phyloP scores from a whole-genome alignment of 371 early-diverging fungal species.

The Rhizopus microsporus region DNA sequence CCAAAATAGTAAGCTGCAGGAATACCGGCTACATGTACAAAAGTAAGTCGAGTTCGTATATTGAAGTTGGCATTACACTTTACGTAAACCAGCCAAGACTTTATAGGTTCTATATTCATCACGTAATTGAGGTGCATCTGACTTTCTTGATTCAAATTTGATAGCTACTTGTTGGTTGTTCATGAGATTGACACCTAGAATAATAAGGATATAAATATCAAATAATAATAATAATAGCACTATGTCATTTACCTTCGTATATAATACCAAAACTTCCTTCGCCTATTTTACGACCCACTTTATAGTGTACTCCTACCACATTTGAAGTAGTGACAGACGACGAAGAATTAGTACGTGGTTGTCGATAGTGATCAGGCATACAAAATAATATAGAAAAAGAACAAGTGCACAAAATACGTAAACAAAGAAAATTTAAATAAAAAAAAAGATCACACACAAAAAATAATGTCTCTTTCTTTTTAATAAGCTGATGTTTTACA shows the following conservation, averaged over 20 bases:
- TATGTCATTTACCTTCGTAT: conserved; percentile 78
- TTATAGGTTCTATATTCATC: conserved; percentile 94
- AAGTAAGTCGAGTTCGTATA: neutral
- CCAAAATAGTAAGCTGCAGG: conserved; percentile 93
- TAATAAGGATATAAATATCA: neutral
- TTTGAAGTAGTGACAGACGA: conserved; percentile 34
- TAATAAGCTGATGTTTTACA: no score
- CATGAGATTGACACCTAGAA: conserved; percentile 69
- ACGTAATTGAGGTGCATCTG: conserved; percentile 91
- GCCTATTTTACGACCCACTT: conserved; percentile 92
- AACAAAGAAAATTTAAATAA: neutral
- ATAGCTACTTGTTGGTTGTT: conserved; percentile 88
- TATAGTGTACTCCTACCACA: conserved; percentile 90
- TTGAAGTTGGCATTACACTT: conserved; percentile 28
- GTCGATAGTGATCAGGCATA: conserved; percentile 26
- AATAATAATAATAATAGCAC: neutral
- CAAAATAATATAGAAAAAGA: neutral
- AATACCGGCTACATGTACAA: conserved; percentile 63
- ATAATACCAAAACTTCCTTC: conserved; percentile 96
- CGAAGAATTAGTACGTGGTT: conserved; percentile 22
- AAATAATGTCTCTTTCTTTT: no score
- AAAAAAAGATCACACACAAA: neutral
- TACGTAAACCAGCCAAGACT: conserved; percentile 75
- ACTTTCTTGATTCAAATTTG: conserved; percentile 94
- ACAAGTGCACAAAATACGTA: neutral